Evolutionary conservation across 2,329 filamentous ascomycete species (phyloP).

Genomic region (Ophiocordyceps camponoti-floridani): DNA sequence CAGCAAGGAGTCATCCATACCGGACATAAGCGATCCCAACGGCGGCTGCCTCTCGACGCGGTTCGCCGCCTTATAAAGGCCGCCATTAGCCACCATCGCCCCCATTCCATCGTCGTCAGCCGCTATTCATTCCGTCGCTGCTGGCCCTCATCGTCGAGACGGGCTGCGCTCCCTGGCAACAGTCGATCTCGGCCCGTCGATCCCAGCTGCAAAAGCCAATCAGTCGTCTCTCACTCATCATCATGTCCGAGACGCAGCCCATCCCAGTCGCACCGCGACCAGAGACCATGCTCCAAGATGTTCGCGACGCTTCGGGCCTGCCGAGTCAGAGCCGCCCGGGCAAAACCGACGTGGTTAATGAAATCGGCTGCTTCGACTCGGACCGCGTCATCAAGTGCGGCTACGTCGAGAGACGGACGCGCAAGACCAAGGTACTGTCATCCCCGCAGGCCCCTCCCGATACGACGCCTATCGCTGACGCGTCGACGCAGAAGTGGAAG

Average conservation of each 20-base stretch:
- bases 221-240: not conserved
- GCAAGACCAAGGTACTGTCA: slow-evolving; percentile 69
- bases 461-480: slow-evolving; percentile 5
- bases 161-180: not conserved
- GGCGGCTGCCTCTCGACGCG: not conserved
- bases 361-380: slow-evolving; percentile 91
- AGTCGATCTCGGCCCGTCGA: not conserved
- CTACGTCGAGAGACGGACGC: slow-evolving; percentile 70
- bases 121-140: not conserved
- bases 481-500: slow-evolving; percentile 60
- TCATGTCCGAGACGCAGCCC: not conserved
- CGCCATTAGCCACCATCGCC: not conserved
- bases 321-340: slow-evolving; percentile 8
- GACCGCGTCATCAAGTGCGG: slow-evolving; percentile 86
- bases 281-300: not conserved
- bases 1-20: no score
- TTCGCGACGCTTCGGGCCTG: slow-evolving; percentile 5
- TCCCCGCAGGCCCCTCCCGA: slow-evolving; percentile 2
- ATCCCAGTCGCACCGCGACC: slow-evolving; percentile 1
- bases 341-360: slow-evolving; percentile 29
- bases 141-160: not conserved
- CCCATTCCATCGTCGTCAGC: not conserved
- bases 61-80: not conserved
- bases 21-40: not conserved
- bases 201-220: not conserved